A percentile compares a stretch with the other conserved stretches of the same genome.
phyloP scores from a whole-genome alignment of 306 rosid genomes.

The Rosa multiflora region DNA sequence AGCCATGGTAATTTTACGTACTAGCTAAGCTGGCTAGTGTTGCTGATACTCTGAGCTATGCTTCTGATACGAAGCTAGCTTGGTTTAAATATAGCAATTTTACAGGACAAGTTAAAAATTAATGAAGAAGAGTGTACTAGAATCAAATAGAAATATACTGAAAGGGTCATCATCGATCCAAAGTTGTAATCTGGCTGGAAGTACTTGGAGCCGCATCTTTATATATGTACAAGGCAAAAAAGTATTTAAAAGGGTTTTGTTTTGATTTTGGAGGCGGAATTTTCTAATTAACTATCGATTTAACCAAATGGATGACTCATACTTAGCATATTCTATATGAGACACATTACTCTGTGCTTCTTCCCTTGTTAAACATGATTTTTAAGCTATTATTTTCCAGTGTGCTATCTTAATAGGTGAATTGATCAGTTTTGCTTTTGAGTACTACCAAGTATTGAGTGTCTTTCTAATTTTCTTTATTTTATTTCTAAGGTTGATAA shows the following conservation, averaged over 20 bases:
- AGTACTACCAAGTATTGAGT: too few species aligned
- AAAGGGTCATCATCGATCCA: not conserved
- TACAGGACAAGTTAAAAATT: not conserved
- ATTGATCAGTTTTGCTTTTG: too few species aligned
- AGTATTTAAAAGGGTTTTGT: not conserved
- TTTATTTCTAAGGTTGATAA: too few species aligned
- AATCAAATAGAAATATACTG: not conserved
- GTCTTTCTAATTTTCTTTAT: too few species aligned
- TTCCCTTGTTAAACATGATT: not conserved
- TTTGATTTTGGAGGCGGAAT: not conserved
- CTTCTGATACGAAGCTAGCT: not conserved
- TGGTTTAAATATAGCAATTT: conserved; percentile 1
- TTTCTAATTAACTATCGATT: not conserved
- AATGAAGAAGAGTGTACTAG: not conserved
- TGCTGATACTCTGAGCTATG: not conserved
- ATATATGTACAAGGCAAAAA: not conserved
- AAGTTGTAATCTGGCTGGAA: not conserved
- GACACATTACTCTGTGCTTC: not conserved
- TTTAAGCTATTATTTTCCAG: not conserved
- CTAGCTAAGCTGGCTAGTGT: not conserved
- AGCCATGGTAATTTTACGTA: not conserved
- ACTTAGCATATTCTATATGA: not conserved
- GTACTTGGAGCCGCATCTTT: not conserved
- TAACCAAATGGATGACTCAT: not conserved
- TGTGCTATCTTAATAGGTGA: too few species aligned